These are phyloP conservation scores for Alternaria dauci DNA, from an alignment of 2,329 filamentous ascomycete species.

Conservation along the genomic window DNA sequence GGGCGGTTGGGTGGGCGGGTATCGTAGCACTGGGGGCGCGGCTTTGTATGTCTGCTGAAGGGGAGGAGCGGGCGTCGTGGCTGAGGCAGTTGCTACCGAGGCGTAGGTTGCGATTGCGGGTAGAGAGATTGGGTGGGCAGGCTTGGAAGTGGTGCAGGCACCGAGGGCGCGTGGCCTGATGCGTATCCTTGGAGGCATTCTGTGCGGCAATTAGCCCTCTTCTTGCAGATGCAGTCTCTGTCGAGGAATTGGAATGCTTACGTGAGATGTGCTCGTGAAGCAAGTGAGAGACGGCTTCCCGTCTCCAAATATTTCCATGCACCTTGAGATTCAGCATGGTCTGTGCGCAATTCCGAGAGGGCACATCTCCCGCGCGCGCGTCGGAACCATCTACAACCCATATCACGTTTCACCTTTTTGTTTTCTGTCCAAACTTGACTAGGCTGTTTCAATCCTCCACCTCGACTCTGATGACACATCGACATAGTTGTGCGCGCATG, in stretches of 20 bases:
- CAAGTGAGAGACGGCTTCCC: constrained; percentile 34
- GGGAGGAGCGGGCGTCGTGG: constrained; percentile 62
- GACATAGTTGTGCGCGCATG: constrained; percentile 32
- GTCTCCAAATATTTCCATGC: constrained; percentile 41
- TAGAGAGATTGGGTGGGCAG: constrained; percentile 40
- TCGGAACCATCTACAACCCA: constrained; percentile 13
- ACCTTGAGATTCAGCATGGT: constrained; percentile 30
- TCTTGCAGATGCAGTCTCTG: neutral
- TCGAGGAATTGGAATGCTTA: constrained; percentile 22
- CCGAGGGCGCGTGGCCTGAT: constrained; percentile 44
- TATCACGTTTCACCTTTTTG: neutral
- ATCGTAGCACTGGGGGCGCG: constrained; percentile 58
- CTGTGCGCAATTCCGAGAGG: constrained; percentile 31
- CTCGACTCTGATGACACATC: neutral
- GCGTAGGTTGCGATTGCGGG: constrained; percentile 56
- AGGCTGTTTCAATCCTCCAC: neutral
- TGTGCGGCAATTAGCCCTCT: constrained; percentile 15
- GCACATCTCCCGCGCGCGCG: constrained; percentile 14
- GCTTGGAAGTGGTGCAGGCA: constrained; percentile 32
- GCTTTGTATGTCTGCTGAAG: constrained; percentile 59
- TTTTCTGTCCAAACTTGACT: neutral
- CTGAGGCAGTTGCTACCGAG: constrained; percentile 59
- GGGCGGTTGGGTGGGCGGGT: constrained; percentile 77
- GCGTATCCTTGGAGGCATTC: constrained; percentile 52
- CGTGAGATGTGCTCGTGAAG: constrained; percentile 34